A percentile compares a stretch with the other conserved stretches of the same genome.
Conservation (phyloP, 2,329 filamentous ascomycete species). For the Sporothrix mexicana region DNA sequence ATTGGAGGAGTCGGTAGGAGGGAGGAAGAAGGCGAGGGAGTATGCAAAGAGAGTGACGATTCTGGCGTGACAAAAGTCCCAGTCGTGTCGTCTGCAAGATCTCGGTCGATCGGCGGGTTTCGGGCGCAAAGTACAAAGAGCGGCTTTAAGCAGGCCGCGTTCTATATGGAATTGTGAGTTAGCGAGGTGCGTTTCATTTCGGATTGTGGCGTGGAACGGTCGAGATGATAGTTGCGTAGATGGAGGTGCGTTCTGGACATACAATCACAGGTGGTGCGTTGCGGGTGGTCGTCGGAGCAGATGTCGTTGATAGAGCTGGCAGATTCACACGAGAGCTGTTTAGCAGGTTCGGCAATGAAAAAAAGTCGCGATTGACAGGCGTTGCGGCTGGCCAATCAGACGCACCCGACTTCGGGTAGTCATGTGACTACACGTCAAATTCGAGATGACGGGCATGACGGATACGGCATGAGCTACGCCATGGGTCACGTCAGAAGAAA, state of each 20-base stretch:
- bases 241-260: background rate
- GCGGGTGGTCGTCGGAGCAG: constrained; percentile 11
- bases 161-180: constrained; percentile 5
- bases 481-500: background rate
- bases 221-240: background rate
- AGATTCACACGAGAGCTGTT: constrained; percentile 11
- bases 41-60: background rate
- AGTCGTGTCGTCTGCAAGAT: background rate
- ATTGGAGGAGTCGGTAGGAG: constrained; percentile 25
- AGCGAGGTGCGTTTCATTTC: background rate
- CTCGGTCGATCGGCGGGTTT: constrained; percentile 8
- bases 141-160: background rate
- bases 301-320: background rate
- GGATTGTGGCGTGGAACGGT: background rate
- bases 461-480: background rate
- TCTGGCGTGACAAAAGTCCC: background rate
- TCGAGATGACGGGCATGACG: background rate
- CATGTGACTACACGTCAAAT: constrained; percentile 5
- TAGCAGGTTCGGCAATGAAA: constrained; percentile 5
- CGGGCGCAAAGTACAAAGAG: background rate
- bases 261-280: constrained; percentile 22
- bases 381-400: constrained; percentile 26
- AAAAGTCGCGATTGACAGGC: constrained; percentile 29
- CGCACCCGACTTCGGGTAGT: background rate
- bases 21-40: background rate